Evolutionary conservation across 805 yeast species (phyloP).

Genomic region (Saccharomycopsis capsularis): DNA sequence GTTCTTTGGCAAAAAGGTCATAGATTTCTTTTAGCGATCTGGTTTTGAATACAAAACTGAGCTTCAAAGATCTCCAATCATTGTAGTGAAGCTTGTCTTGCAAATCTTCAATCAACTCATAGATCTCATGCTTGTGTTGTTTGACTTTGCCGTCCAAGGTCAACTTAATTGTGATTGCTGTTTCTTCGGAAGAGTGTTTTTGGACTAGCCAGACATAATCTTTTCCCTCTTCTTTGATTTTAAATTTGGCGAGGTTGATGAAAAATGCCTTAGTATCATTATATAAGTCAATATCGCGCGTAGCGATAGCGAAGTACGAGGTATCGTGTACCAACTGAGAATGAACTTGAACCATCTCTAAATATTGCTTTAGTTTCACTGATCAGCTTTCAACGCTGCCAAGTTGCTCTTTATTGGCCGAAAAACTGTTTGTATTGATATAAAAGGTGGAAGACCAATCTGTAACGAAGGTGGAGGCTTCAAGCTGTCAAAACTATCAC

Average conservation of each 20-base stretch:
- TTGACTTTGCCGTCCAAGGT: constrained; percentile 22
- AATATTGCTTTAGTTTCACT: no score
- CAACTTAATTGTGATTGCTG: constrained; percentile 27
- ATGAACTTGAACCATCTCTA: not conserved
- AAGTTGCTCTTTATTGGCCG: no score
- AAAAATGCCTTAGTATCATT: constrained; percentile 51
- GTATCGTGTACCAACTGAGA: constrained; percentile 42
- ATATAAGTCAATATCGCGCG: constrained; percentile 41
- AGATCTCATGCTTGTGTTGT: constrained; percentile 23
- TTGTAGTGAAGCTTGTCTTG: constrained; percentile 26
- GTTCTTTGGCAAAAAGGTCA: constrained; percentile 26
- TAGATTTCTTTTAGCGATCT: constrained; percentile 26
- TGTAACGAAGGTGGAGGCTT: no score
- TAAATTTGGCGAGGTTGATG: constrained; percentile 36
- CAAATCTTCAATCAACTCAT: constrained; percentile 24
- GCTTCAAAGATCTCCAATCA: constrained; percentile 47
- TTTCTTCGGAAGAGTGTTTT: constrained; percentile 25
- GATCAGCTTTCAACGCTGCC: no score
- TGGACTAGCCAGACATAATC: constrained; percentile 28
- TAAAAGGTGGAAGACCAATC: no score
- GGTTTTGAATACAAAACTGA: constrained; percentile 34
- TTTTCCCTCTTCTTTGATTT: constrained; percentile 23
- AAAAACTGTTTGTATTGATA: no score
- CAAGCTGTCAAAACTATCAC: no score
- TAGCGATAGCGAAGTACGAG: constrained; percentile 45